A percentile compares a stretch with the other conserved stretches of the same genome.
Conservation (phyloP, 2,329 filamentous ascomycete genomes). For the Parastagonospora avenae region DNA sequence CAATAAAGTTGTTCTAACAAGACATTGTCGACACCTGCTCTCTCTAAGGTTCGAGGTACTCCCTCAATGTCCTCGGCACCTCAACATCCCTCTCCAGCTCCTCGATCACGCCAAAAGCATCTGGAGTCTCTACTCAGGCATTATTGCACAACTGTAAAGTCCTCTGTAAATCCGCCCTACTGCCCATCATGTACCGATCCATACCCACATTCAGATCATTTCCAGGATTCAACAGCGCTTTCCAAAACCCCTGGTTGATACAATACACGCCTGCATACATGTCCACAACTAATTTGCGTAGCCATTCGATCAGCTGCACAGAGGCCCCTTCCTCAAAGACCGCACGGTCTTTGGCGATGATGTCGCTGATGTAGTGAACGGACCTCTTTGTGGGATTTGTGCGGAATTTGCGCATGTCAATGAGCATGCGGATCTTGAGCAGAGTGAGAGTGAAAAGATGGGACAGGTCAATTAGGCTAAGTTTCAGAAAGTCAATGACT, state of each 20-base stretch:
- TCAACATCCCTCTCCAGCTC: background rate
- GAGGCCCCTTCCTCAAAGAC: slow-evolving; percentile 12
- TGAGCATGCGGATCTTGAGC: slow-evolving; percentile 45
- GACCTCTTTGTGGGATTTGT: slow-evolving; percentile 10
- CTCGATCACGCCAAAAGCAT: slow-evolving; percentile 26
- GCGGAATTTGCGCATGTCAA: slow-evolving; percentile 39
- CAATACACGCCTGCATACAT: slow-evolving; percentile 5
- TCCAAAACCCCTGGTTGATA: slow-evolving; percentile 14
- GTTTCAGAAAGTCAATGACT: too few relatives aligned
- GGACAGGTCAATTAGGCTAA: slow-evolving; percentile 9
- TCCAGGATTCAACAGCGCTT: slow-evolving; percentile 6
- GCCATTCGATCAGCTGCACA: slow-evolving; percentile 16
- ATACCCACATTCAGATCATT: background rate
- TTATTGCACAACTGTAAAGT: slow-evolving; percentile 26
- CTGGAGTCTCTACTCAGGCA: slow-evolving; percentile 34
- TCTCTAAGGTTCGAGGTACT: too few relatives aligned
- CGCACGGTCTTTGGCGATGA: background rate
- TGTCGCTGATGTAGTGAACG: background rate
- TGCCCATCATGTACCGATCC: slow-evolving; percentile 11
- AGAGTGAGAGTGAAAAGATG: slow-evolving; percentile 34
- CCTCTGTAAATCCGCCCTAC: slow-evolving; percentile 27
- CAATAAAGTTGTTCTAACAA: too few relatives aligned
- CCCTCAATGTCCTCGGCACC: background rate
- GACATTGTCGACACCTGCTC: too few relatives aligned
- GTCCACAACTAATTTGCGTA: slow-evolving; percentile 28